Evolutionary conservation across 1,139 yeast genomes (phyloP).

Genomic region (Petasospora fabianii): DNA sequence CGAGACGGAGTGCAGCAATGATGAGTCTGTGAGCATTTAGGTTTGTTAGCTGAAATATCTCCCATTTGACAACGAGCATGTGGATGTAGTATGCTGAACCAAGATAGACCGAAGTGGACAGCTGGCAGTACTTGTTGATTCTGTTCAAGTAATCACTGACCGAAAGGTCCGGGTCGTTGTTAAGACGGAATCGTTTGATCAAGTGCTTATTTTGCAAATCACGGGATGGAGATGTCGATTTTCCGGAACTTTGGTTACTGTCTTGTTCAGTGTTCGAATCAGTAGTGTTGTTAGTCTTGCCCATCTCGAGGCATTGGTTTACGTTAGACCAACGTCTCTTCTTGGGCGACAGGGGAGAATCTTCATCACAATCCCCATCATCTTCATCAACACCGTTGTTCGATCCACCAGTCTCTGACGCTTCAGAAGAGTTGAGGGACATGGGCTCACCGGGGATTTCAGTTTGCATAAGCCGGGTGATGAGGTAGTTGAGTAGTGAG

Average conservation of each 20-base stretch:
- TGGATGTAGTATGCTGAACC: conserved; percentile 36
- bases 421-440: background rate
- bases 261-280: background rate
- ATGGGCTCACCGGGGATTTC: background rate
- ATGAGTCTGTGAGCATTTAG: conserved; percentile 45
- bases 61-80: conserved; percentile 30
- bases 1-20: conserved; percentile 45
- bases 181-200: conserved; percentile 36
- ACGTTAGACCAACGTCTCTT: conserved; percentile 15
- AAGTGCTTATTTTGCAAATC: conserved; percentile 16
- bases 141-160: conserved; percentile 36
- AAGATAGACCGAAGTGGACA: conserved; percentile 41
- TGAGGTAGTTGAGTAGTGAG: conserved; percentile 8
- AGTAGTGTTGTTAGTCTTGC: background rate
- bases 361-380: conserved; percentile 5
- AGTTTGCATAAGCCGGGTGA: conserved; percentile 3
- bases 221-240: conserved; percentile 1
- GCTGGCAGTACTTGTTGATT: conserved; percentile 39
- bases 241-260: background rate
- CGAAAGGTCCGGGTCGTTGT: conserved; percentile 34
- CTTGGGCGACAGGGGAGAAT: conserved; percentile 14
- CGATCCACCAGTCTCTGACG: background rate
- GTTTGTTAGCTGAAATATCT: conserved; percentile 35
- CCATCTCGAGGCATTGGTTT: background rate
- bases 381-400: background rate